These are phyloP conservation scores for Melanogaster broomeanus DNA, from an alignment of 768 basidiomycete species.

Conservation along the genomic window DNA sequence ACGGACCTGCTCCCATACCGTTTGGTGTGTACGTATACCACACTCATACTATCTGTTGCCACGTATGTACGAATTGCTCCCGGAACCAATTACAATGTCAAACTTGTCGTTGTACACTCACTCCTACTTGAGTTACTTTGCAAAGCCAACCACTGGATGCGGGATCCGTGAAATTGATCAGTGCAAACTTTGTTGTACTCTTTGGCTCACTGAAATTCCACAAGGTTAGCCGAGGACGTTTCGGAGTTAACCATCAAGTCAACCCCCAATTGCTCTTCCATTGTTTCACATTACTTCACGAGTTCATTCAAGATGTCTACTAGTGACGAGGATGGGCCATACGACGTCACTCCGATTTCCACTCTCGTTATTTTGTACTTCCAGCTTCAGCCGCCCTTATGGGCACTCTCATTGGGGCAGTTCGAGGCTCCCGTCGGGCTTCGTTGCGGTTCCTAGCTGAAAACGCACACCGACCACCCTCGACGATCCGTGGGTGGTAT, in stretches of 20 bases:
- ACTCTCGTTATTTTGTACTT: conserved; percentile 58
- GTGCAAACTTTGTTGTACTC: not conserved
- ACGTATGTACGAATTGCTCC: too few species aligned
- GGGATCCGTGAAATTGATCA: too few species aligned
- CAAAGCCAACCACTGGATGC: too few species aligned
- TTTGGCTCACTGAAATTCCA: not conserved
- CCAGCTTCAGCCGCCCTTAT: conserved; percentile 59
- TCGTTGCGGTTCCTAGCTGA: conserved; percentile 86
- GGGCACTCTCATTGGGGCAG: conserved; percentile 69
- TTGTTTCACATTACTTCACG: not conserved
- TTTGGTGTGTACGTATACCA: too few species aligned
- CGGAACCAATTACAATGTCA: too few species aligned
- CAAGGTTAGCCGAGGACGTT: not conserved
- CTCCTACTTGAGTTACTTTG: too few species aligned
- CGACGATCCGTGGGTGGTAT: conserved; percentile 89
- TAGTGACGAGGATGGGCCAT: conserved; percentile 13
- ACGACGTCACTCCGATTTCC: conserved; percentile 34
- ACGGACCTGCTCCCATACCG: not conserved
- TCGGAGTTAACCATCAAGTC: not conserved
- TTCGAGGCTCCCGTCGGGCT: conserved; percentile 71
- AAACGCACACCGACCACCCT: conserved; percentile 86
- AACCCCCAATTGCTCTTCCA: not conserved
- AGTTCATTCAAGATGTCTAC: conserved; percentile 16
- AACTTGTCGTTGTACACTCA: too few species aligned
- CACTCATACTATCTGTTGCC: too few species aligned